These are phyloP conservation scores for Crucihimalaya himalaica DNA, from an alignment of 345 rosid genomes.

Conservation along the genomic window DNA sequence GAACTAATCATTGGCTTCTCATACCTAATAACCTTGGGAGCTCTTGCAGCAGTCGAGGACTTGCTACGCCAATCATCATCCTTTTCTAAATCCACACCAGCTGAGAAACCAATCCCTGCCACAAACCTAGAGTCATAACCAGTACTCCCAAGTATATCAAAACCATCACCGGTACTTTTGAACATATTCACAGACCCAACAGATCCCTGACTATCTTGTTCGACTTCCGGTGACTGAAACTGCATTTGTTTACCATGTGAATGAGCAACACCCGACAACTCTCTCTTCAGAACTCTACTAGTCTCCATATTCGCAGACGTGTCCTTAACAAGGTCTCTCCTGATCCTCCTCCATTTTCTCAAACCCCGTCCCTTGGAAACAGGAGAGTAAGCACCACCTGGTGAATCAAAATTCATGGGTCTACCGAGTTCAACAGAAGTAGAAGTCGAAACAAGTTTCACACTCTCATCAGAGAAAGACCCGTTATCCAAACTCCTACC, in stretches of 20 bases:
- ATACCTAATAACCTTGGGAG: constrained; percentile 49
- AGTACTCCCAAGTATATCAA: constrained; percentile 38
- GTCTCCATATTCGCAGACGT: constrained; percentile 41
- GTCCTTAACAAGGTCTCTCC: constrained; percentile 68
- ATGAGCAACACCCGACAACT: constrained; percentile 44
- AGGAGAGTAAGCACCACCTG: constrained; percentile 42
- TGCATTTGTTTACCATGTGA: constrained; percentile 46
- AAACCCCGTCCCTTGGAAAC: constrained; percentile 66
- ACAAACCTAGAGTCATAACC: constrained; percentile 38
- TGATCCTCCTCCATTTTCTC: constrained; percentile 87
- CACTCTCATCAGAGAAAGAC: constrained; percentile 38
- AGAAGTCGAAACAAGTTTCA: constrained; percentile 31
- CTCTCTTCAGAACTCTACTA: constrained; percentile 68
- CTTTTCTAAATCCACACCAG: constrained; percentile 58
- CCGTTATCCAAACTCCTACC: constrained; percentile 30
- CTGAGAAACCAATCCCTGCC: constrained; percentile 50
- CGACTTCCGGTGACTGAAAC: constrained; percentile 34
- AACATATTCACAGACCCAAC: constrained; percentile 47
- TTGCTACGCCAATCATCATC: constrained; percentile 76
- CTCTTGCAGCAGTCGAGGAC: constrained; percentile 78
- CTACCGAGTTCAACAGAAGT: constrained; percentile 16
- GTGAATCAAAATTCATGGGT: constrained; percentile 30
- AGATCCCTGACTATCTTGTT: constrained; percentile 52
- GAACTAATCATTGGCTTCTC: constrained; percentile 55
- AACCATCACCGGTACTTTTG: constrained; percentile 41